Base-by-base conservation (phyloP, 768 basidiomycete species). In the Krasilnikovozyma curviuscula region DNA sequence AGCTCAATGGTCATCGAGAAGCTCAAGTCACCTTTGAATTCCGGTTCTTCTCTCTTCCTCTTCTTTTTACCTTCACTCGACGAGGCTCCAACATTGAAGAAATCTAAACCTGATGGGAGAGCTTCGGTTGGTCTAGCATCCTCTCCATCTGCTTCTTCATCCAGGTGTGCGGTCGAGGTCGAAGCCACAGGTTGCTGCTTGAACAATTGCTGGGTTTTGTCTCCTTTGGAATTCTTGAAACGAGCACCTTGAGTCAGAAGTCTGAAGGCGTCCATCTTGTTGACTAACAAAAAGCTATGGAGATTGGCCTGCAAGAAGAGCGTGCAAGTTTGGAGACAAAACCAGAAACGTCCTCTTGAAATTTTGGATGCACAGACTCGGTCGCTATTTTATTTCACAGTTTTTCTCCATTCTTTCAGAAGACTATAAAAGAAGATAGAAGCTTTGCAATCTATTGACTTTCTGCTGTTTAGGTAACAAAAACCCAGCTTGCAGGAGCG, bases 231-330 rank as follows among this genome's bases (percentile, higher is more conserved):
- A 28, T 40, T 25, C 27, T 32, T 41, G 42, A 95, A 93, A 47
- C 69, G 71, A 0, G 73, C 73, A 1, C 89, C 89, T 14, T 83
- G 74, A 28, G 88, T 85, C 24, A 97, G 74, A 12, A 93, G 64
- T 54, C 80, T 81, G 63, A 97, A 97, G 5, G 84, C 78, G 56
- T 88, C 84, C 81, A 83, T 83, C 16, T 18, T 37, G 23, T 12
- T 12, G 12, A 37, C 18, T n/a, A n/a, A 37, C 35, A 5, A 37
- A 4, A 10, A 5, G n/a, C n/a, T n/a, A n/a, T n/a, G n/a, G n/a
- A n/a, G n/a, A n/a, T n/a, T n/a, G n/a, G n/a, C n/a, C n/a, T n/a
- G n/a, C n/a, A n/a, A n/a, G n/a, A n/a, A n/a, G n/a, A n/a, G n/a
- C n/a, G n/a, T n/a, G n/a, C n/a, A n/a, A n/a, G n/a, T n/a, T n/a